Conservation (phyloP, 257 asterid genomes). For the Ajuga chamaepitys region DNA sequence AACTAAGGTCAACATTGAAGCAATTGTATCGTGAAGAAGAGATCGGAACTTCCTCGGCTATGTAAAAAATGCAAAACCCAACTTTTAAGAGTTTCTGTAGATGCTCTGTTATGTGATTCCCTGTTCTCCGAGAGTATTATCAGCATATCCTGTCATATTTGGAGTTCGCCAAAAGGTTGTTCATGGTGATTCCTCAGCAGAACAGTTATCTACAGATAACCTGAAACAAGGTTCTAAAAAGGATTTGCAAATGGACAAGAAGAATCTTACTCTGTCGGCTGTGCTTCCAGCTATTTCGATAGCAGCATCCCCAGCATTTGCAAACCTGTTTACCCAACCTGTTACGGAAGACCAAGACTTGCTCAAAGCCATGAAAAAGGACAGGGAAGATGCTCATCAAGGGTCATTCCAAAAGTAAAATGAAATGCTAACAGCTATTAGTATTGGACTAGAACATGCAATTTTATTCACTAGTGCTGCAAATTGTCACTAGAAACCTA, state of each 20-base stretch:
- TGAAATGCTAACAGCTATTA: not conserved
- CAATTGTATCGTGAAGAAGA: not conserved
- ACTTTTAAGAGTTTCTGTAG: not conserved
- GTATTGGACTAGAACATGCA: not conserved
- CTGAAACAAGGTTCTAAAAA: not conserved
- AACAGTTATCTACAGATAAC: not conserved
- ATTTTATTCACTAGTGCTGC: not conserved
- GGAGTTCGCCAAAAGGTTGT: not conserved
- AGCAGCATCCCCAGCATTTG: slow-evolving; percentile 93
- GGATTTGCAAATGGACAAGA: not conserved
- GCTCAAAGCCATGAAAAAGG: not conserved
- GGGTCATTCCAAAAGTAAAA: slow-evolving; percentile 2
- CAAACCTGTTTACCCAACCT: slow-evolving; percentile 99
- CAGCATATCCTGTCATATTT: not conserved
- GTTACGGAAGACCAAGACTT: slow-evolving; percentile 18
- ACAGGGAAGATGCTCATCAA: not conserved
- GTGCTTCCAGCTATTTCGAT: slow-evolving; percentile 87
- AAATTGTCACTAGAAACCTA: not conserved
- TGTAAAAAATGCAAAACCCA: not conserved
- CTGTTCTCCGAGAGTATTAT: not conserved
- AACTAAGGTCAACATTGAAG: too few relatives aligned
- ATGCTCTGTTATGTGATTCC: not conserved
- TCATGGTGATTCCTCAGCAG: not conserved
- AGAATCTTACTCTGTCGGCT: slow-evolving; percentile 61
- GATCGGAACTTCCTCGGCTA: not conserved